These are phyloP conservation scores for Termitomyces sp. DNA, from an alignment of 768 basidiomycete genomes.

Conservation along the genomic window DNA sequence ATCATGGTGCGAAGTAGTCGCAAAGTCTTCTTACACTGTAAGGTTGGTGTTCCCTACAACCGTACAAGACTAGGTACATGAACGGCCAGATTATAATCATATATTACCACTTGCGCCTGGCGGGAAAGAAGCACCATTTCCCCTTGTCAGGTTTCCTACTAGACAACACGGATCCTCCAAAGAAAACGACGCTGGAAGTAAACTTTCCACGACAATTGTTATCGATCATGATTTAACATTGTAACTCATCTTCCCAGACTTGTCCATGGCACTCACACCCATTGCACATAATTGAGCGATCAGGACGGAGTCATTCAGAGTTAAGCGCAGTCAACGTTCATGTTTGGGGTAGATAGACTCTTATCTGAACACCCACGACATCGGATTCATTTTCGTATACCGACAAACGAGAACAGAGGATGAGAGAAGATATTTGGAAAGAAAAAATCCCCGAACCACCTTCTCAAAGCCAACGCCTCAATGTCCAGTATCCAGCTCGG, in stretches of 20 bases:
- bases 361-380: background rate
- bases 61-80: background rate
- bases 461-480: background rate
- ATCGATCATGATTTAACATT: background rate
- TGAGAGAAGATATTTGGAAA: too few species aligned
- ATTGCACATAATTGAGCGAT: too few species aligned
- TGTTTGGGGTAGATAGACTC: background rate
- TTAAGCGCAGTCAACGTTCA: background rate
- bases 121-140: too few species aligned
- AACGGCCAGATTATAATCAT: background rate
- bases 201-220: background rate
- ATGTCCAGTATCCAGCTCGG: constrained; percentile 18
- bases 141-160: too few species aligned
- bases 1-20: too few species aligned
- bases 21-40: background rate
- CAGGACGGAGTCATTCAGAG: too few species aligned
- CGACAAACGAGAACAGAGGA: background rate
- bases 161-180: too few species aligned
- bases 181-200: background rate
- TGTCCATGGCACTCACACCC: too few species aligned
- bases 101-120: background rate
- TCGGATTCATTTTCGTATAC: background rate
- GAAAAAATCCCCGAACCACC: background rate
- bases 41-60: background rate
- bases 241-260: too few species aligned